Conservation (phyloP, 257 asterid genomes). For the Phtheirospermum japonicum region DNA sequence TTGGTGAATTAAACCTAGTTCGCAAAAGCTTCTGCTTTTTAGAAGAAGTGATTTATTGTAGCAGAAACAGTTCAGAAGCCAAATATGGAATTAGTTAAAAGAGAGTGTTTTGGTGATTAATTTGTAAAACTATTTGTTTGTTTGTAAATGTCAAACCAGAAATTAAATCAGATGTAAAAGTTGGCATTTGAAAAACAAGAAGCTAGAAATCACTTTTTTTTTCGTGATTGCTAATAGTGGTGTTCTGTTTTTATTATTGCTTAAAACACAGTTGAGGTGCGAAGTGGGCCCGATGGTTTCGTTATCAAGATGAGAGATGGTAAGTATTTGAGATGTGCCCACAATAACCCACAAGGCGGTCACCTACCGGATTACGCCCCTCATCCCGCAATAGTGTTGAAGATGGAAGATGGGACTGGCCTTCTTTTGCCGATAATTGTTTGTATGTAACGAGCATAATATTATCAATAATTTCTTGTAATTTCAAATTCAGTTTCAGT, state of each 20-base stretch:
- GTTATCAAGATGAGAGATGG: slow-evolving; percentile 98
- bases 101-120: no score
- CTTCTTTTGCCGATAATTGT: slow-evolving; percentile 92
- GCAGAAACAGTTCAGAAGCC: no score
- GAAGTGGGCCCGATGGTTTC: slow-evolving; percentile 94
- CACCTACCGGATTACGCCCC: slow-evolving; percentile 80
- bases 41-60: no score
- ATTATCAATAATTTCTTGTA: slow-evolving; percentile 17
- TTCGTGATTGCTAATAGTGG: background rate
- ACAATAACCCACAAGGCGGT: slow-evolving; percentile 75
- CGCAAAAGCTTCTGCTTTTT: no score
- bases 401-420: slow-evolving; percentile 97
- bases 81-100: no score
- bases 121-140: no score
- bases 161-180: background rate
- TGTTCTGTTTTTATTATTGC: slow-evolving; percentile 14
- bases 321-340: slow-evolving; percentile 68
- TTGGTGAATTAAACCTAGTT: no score
- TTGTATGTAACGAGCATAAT: slow-evolving; percentile 44
- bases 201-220: no score
- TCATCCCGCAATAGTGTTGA: slow-evolving; percentile 94
- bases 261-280: slow-evolving; percentile 77
- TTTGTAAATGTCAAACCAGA: no score
- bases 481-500: background rate
- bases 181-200: background rate